Percentiles rank a stretch among this genome's conserved stretches.
Conservation (phyloP, 306 rosid species). For the Lupinus albus region DNA sequence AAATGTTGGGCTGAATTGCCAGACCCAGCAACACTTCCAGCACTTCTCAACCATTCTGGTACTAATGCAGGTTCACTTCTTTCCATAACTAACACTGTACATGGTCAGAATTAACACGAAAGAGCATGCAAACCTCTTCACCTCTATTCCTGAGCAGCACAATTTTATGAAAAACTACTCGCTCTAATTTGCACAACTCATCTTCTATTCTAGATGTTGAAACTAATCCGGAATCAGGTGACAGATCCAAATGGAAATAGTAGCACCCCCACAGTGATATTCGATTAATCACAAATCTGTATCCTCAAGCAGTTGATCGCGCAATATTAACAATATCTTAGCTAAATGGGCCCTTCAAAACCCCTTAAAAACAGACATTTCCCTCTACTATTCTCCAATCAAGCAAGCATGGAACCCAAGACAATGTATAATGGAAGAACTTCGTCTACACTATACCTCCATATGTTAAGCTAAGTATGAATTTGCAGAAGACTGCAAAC, state of each 20-base stretch:
- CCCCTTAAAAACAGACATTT: neutral
- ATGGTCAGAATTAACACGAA: constrained; percentile 63
- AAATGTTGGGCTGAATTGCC: constrained; percentile 87
- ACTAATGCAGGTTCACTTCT: constrained; percentile 95
- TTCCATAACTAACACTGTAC: constrained; percentile 89
- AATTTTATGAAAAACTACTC: constrained; percentile 25
- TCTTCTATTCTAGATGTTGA: constrained; percentile 10
- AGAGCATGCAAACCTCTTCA: constrained; percentile 48
- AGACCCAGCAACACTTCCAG: constrained; percentile 77
- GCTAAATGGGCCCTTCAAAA: constrained; percentile 4
- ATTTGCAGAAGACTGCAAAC: constrained; percentile 44
- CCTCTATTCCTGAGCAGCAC: constrained; percentile 41
- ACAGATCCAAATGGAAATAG: constrained; percentile 8
- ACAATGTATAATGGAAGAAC: constrained; percentile 37
- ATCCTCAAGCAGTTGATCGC: neutral
- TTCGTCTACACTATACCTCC: constrained; percentile 56
- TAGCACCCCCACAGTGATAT: constrained; percentile 16
- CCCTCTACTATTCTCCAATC: constrained; percentile 15
- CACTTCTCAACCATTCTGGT: constrained; percentile 99
- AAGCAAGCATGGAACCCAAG: constrained; percentile 9
- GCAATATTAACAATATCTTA: constrained; percentile 21
- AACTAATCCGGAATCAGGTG: neutral
- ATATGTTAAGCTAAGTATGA: constrained; percentile 51
- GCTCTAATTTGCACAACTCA: constrained; percentile 13
- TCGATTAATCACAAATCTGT: constrained; percentile 20